Evolutionary conservation across 2,329 filamentous ascomycete species (phyloP).

Genomic region (Huntiella decipiens): DNA sequence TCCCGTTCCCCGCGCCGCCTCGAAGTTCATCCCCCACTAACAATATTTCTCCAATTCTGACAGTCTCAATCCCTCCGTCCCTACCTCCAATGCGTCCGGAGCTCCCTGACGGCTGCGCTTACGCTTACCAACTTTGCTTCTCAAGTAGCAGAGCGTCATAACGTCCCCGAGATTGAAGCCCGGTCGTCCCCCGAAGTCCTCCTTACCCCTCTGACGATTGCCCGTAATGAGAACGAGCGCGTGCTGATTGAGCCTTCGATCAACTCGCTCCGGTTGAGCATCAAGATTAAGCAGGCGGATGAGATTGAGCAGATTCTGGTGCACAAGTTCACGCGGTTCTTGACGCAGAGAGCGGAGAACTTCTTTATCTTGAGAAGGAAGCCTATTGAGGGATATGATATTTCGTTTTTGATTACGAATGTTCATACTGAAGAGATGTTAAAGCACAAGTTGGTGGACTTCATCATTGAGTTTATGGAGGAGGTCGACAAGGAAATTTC

Average conservation of each 20-base stretch:
- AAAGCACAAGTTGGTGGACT: slow-evolving; percentile 97
- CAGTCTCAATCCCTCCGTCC: slow-evolving; percentile 92
- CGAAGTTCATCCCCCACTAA: slow-evolving; percentile 2
- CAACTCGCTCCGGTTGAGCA: slow-evolving; percentile 92
- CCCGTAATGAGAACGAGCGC: slow-evolving; percentile 91
- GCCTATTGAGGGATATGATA: slow-evolving; percentile 92
- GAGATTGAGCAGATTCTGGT: slow-evolving; percentile 97
- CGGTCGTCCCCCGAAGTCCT: slow-evolving; percentile 83
- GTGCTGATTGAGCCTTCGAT: slow-evolving; percentile 92
- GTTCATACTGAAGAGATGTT: slow-evolving; percentile 97
- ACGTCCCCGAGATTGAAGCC: slow-evolving; percentile 94
- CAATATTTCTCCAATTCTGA: neutral
- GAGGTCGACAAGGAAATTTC: slow-evolving; percentile 99
- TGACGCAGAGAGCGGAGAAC: slow-evolving; percentile 87
- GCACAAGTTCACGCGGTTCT: slow-evolving; percentile 93
- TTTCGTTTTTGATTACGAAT: slow-evolving; percentile 96
- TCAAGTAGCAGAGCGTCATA: slow-evolving; percentile 89
- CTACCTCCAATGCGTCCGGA: slow-evolving; percentile 90
- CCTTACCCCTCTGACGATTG: slow-evolving; percentile 73
- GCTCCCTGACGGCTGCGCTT: slow-evolving; percentile 81
- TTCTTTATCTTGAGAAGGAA: slow-evolving; percentile 95
- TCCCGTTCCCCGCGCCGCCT: slow-evolving; percentile 15
- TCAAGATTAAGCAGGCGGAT: slow-evolving; percentile 98
- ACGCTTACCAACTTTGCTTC: slow-evolving; percentile 87
- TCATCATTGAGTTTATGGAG: slow-evolving; percentile 99